Evolutionary conservation across 2,329 filamentous ascomycete genomes (phyloP).

Genomic region (Aspergillus glaucus): DNA sequence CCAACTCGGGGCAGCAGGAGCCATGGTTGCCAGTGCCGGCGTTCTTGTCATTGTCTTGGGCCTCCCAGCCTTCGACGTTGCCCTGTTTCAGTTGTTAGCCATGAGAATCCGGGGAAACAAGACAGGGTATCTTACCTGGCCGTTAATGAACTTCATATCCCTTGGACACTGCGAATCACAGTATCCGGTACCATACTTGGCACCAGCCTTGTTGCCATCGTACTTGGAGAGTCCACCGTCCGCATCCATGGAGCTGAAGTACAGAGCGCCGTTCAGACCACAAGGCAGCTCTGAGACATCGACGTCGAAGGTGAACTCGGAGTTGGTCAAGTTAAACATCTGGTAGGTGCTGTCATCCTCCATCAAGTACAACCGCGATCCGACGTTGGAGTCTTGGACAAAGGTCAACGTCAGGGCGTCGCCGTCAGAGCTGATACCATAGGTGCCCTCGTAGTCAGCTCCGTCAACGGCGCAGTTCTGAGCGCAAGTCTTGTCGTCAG

Average conservation of each 20-base stretch:
- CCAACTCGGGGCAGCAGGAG: slow-evolving; percentile 62
- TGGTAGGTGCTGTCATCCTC: slow-evolving; percentile 56
- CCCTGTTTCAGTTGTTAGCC: slow-evolving; percentile 24
- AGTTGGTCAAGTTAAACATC: slow-evolving; percentile 57
- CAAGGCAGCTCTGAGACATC: slow-evolving; percentile 63
- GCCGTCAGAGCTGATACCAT: slow-evolving; percentile 47
- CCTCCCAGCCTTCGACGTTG: slow-evolving; percentile 49
- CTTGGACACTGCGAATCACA: slow-evolving; percentile 54
- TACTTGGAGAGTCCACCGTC: slow-evolving; percentile 53
- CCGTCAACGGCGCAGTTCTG: slow-evolving; percentile 52
- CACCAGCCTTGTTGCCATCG: slow-evolving; percentile 50
- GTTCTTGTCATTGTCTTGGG: slow-evolving; percentile 49
- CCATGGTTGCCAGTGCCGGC: slow-evolving; percentile 49
- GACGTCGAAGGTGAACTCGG: slow-evolving; percentile 67
- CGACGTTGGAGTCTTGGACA: slow-evolving; percentile 38
- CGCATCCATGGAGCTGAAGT: slow-evolving; percentile 55
- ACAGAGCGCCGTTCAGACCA: slow-evolving; percentile 65
- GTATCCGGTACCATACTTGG: slow-evolving; percentile 57
- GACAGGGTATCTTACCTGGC: slow-evolving; percentile 20
- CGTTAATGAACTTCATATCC: slow-evolving; percentile 40
- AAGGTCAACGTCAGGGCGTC: slow-evolving; percentile 45
- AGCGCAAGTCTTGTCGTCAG: slow-evolving; percentile 45
- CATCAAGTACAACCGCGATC: slow-evolving; percentile 59
- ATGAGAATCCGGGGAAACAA: not conserved
- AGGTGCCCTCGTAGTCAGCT: slow-evolving; percentile 47